Conservation (phyloP, 1,139 yeast genomes). For the Candida sp. region DNA sequence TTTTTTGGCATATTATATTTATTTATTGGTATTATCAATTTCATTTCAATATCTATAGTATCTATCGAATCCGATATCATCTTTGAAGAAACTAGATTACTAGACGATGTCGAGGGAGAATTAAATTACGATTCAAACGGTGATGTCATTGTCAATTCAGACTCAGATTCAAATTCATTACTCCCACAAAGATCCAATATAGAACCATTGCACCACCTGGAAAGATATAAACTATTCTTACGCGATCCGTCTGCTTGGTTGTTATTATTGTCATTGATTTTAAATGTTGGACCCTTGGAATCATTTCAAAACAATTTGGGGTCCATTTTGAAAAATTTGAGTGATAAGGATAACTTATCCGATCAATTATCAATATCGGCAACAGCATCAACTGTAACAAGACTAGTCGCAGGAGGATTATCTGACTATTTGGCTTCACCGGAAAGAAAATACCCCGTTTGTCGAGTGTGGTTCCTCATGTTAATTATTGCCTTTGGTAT, state of each 20-base stretch:
- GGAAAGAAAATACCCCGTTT: conserved; percentile 22
- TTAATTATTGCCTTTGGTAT: conserved; percentile 39
- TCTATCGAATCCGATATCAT: conserved; percentile 56
- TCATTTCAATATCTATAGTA: conserved; percentile 61
- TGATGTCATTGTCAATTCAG: neutral
- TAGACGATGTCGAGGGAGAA: conserved; percentile 2
- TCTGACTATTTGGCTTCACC: conserved; percentile 51
- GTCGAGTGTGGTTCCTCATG: conserved; percentile 44
- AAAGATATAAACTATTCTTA: conserved; percentile 49
- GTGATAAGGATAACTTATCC: conserved; percentile 47
- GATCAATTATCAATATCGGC: conserved; percentile 41
- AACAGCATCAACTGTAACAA: conserved; percentile 32
- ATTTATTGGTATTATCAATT: conserved; percentile 53
- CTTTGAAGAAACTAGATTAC: conserved; percentile 23
- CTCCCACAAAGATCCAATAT: conserved; percentile 26
- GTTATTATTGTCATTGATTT: conserved; percentile 57
- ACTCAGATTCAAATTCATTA: conserved; percentile 2
- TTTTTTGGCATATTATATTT: conserved; percentile 58
- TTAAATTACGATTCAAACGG: neutral
- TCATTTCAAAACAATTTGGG: conserved; percentile 87
- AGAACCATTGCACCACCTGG: conserved; percentile 46
- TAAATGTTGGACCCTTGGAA: conserved; percentile 83
- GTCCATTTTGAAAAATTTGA: conserved; percentile 40
- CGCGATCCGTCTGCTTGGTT: conserved; percentile 65
- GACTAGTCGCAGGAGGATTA: conserved; percentile 64